Evolutionary conservation across 2,329 filamentous ascomycete genomes (phyloP).

Genomic region (Dothideomycetes sp.): DNA sequence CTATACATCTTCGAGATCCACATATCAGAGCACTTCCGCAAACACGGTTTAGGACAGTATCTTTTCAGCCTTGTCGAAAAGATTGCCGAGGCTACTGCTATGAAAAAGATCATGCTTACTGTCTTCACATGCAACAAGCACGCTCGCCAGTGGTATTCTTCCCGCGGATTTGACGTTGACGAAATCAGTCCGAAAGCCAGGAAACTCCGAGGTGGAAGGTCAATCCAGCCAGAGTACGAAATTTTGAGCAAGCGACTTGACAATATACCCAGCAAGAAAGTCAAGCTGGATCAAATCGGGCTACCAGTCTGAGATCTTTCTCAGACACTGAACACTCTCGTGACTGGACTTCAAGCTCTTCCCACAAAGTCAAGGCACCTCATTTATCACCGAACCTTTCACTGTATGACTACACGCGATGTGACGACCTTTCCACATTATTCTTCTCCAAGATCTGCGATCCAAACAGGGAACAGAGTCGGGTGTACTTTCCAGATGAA

Average conservation of each 20-base stretch:
- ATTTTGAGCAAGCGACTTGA: constrained; percentile 40
- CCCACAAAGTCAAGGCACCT: background rate
- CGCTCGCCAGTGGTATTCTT: constrained; percentile 53
- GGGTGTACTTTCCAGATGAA: no score
- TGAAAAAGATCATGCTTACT: constrained; percentile 64
- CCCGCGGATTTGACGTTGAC: constrained; percentile 47
- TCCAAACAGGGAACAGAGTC: background rate
- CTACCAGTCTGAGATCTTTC: background rate
- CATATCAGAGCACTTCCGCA: constrained; percentile 45
- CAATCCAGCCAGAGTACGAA: constrained; percentile 42
- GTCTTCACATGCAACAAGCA: constrained; percentile 55
- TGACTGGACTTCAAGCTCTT: background rate
- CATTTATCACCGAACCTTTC: background rate
- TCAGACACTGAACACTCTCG: background rate
- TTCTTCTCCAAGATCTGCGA: background rate
- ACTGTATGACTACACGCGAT: background rate
- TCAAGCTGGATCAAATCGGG: background rate
- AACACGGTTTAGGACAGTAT: constrained; percentile 45
- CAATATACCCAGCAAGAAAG: background rate
- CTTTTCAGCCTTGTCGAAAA: constrained; percentile 50
- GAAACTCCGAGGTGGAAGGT: constrained; percentile 39
- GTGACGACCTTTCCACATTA: background rate
- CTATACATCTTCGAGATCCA: constrained; percentile 77
- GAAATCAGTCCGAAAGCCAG: constrained; percentile 43
- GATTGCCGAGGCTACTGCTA: constrained; percentile 45